A percentile compares a stretch with the other conserved stretches of the same genome.
These are phyloP conservation scores for Rutidosis leptorrhynchoides DNA, from an alignment of 129 eudicot species.

Conservation along the genomic window DNA sequence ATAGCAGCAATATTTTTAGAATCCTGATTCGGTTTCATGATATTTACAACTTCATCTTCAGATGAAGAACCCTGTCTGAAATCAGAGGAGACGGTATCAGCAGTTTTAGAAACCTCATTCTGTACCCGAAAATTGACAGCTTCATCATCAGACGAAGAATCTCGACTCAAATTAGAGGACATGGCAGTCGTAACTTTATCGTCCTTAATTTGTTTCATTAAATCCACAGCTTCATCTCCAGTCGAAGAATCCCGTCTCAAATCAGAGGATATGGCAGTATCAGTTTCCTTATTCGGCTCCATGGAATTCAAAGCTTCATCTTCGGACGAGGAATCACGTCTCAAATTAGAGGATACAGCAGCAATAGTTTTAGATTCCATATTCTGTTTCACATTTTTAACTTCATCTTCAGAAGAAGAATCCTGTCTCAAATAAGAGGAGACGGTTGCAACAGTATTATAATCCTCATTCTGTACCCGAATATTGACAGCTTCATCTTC, in stretches of 20 bases:
- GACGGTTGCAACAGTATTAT: neutral
- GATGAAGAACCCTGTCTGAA: conserved; percentile 7
- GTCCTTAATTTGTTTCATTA: conserved; percentile 2
- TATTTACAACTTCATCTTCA: conserved; percentile 8
- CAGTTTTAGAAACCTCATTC: conserved; percentile 16
- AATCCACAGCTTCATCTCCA: conserved; percentile 6
- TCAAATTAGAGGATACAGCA: conserved; percentile 7
- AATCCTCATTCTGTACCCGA: neutral
- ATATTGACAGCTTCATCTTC: neutral
- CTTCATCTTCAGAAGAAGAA: conserved; percentile 14
- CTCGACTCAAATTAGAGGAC: neutral
- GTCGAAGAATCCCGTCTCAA: neutral
- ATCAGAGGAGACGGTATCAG: conserved; percentile 15
- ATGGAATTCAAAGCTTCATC: neutral
- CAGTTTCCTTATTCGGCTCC: neutral
- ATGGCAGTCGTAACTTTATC: neutral
- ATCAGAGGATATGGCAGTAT: neutral
- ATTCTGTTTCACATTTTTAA: neutral
- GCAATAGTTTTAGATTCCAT: neutral
- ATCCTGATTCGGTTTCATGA: conserved; percentile 18
- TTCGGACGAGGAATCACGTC: conserved; percentile 4
- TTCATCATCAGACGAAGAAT: conserved; percentile 14
- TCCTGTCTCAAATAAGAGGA: neutral
- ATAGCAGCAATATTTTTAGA: conserved; percentile 21
- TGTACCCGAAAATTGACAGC: neutral